Evolutionary conservation across 345 rosid species (phyloP), one percentile per base, ranked within the genome.

Genomic region (Fremontodendron californicum): DNA sequence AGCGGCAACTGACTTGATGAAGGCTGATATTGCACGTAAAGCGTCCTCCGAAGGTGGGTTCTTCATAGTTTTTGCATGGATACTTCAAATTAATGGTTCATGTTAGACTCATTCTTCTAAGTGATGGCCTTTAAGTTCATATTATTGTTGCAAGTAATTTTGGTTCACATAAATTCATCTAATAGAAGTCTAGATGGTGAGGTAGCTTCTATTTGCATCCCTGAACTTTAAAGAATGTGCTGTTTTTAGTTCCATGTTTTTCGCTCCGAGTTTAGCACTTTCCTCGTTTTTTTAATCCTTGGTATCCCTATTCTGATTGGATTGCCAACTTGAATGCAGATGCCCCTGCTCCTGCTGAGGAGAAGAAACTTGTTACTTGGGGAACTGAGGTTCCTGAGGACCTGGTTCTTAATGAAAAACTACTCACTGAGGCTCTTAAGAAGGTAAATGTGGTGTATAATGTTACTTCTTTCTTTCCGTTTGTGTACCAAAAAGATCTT

Each of bases 1-100:
- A 77, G 94, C 92, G 66, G 88, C 93, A 45, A 43, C 82, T 10
- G 90, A 91, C 70, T 85, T 90, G 10, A 92, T 94, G 94, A 92
- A 84, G 76, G 78, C 88, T 40, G 92, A 94, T 79, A 78, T 94
- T 68, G 87, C 88, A 31, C 88, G 88, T 31, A 88, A 84, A 77
- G 91, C 57, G 42, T 85, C 86, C 27, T 75, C 86, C 6, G 86
- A 89, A 76, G 97, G 90, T 89, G 25, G 11, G n/a, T n/a, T n/a
- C n/a, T n/a, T n/a, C n/a, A n/a, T n/a, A n/a, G 33, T 49, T n/a
- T 63, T 33, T 29, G 11, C 18, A 10, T 63, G 15, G 35, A 39
- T 29, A 79, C n/a, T 37, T 54, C 67, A 57, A 39, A 39, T 46
- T 49, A 45, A 31, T 68, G 33, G 39, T 25, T 45, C 29, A 6